Evolutionary conservation across 495 filamentous ascomycete genomes (phyloP).

Genomic region (Penicillium taxi): DNA sequence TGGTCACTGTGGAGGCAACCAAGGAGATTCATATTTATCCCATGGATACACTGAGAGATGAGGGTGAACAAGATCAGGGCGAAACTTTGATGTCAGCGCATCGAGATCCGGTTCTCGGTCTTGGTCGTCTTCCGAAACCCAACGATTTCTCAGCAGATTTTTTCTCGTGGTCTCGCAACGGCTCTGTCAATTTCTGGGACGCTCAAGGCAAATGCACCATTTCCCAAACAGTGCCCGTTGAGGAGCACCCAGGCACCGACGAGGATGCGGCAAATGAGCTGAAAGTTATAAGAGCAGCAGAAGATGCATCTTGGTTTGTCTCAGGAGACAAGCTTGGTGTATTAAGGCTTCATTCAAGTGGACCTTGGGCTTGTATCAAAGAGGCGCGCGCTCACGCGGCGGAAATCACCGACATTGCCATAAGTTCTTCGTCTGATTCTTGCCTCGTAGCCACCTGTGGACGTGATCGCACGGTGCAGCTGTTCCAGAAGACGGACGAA

Average conservation of each 20-base stretch:
- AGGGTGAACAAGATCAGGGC: slow-evolving; percentile 24
- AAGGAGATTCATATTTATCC: slow-evolving; percentile 61
- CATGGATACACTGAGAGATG: slow-evolving; percentile 22
- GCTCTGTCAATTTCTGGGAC: slow-evolving; percentile 74
- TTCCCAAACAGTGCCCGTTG: slow-evolving; percentile 58
- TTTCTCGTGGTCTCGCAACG: slow-evolving; percentile 77
- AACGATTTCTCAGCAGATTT: slow-evolving; percentile 60
- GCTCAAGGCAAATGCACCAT: slow-evolving; percentile 57
- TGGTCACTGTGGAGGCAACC: slow-evolving; percentile 69
- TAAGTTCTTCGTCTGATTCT: slow-evolving; percentile 32
- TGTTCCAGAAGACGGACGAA: slow-evolving; percentile 57
- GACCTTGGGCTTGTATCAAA: slow-evolving; percentile 45
- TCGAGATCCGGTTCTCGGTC: slow-evolving; percentile 69
- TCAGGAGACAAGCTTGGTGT: slow-evolving; percentile 82
- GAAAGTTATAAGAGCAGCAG: slow-evolving; percentile 55
- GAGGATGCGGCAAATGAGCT: slow-evolving; percentile 67
- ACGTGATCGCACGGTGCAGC: slow-evolving; percentile 81
- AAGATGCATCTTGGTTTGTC: slow-evolving; percentile 55
- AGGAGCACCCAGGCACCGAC: slow-evolving; percentile 49
- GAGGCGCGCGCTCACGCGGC: slow-evolving; percentile 76
- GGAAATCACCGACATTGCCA: slow-evolving; percentile 75
- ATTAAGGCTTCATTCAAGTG: slow-evolving; percentile 46
- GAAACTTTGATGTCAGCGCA: slow-evolving; percentile 54
- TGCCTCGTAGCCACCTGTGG: slow-evolving; percentile 69
- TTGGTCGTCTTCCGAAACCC: slow-evolving; percentile 49